phyloP scores from a whole-genome alignment of 176 grass and related monocot genomes.

The Pontederia crassipes region DNA sequence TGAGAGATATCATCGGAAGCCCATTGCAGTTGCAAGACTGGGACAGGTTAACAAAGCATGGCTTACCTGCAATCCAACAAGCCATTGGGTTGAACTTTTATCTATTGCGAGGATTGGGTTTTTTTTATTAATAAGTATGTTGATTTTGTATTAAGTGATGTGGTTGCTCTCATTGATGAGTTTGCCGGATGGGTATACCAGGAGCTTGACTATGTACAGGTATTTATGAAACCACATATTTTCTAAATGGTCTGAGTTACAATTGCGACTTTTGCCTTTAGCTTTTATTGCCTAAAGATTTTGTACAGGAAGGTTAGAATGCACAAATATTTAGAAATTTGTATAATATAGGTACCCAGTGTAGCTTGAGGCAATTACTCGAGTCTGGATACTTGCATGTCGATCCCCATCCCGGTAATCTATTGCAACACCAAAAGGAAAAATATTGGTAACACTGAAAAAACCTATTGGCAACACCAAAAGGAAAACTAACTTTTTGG shows the following conservation, averaged over 20 bases:
- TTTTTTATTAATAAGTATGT: constrained; percentile 88
- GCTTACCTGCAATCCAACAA: constrained; percentile 78
- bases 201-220: constrained; percentile 99
- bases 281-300: background rate
- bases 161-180: constrained; percentile 86
- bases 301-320: constrained; percentile 89
- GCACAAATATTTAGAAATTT: constrained; percentile 84
- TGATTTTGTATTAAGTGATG: constrained; percentile 61
- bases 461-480: constrained; percentile 78
- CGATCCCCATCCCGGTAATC: constrained; percentile 95
- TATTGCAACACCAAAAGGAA: too few species aligned
- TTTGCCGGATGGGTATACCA: constrained; percentile 85
- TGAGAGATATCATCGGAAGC: constrained; percentile 65
- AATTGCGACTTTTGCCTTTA: background rate
- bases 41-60: constrained; percentile 92
- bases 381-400: constrained; percentile 92
- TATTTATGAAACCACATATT: constrained; percentile 14
- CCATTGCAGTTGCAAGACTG: constrained; percentile 87
- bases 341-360: constrained; percentile 90
- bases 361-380: constrained; percentile 90
- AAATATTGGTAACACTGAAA: too few species aligned
- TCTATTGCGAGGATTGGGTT: constrained; percentile 68
- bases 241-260: background rate
- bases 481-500: constrained; percentile 93
- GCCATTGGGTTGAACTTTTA: constrained; percentile 86